Conservation (phyloP, 257 asterid species). For the Henckelia pumila region DNA sequence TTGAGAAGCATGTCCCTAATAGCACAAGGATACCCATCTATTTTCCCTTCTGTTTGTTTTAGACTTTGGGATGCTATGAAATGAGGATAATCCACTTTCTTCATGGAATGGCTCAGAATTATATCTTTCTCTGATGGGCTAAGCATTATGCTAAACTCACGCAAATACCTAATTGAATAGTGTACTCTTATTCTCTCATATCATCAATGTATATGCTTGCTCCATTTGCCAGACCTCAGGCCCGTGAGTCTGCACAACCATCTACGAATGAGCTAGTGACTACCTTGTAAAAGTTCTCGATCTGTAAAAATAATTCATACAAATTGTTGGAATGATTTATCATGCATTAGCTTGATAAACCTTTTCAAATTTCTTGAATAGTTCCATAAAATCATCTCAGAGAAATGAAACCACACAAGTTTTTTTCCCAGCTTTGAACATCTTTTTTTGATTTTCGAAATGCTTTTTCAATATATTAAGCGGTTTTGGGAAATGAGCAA, state of each 20-base stretch:
- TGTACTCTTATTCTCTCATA: neutral
- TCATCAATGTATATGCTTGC: slow-evolving; percentile 9
- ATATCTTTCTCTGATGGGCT: neutral
- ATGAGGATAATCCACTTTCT: slow-evolving; percentile 1
- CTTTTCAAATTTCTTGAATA: neutral
- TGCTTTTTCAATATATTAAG: neutral
- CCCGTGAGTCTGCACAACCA: neutral
- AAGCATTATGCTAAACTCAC: neutral
- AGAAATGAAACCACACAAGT: neutral
- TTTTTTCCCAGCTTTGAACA: neutral
- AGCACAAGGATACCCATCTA: neutral
- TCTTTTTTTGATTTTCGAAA: too few relatives aligned
- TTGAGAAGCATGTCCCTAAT: slow-evolving; percentile 4
- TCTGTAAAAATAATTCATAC: too few relatives aligned
- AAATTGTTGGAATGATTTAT: neutral
- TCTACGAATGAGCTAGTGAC: neutral
- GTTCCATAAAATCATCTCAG: neutral
- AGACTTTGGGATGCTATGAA: slow-evolving; percentile 20
- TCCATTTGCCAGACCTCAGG: neutral
- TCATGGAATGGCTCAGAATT: slow-evolving; percentile 2
- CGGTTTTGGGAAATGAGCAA: neutral
- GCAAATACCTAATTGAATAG: neutral
- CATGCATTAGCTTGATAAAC: too few relatives aligned
- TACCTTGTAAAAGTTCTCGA: neutral
- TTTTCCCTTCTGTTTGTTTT: neutral